Conservation (phyloP, 2,329 filamentous ascomycete genomes). For the Trichoderma hamatum region DNA sequence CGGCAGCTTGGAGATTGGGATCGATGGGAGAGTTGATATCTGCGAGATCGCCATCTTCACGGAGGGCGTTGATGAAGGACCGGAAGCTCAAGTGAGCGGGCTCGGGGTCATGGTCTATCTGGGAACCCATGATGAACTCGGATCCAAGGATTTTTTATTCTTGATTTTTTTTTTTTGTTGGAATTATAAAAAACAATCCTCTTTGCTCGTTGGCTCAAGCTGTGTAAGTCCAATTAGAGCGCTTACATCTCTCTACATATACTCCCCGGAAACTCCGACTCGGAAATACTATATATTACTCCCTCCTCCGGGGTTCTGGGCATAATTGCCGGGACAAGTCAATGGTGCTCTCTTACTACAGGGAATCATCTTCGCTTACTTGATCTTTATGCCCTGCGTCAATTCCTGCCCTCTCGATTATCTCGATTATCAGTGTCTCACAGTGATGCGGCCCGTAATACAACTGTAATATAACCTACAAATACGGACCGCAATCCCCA, state of each 20-base stretch:
- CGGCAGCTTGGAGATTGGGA: slow-evolving; percentile 50
- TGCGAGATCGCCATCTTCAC: slow-evolving; percentile 47
- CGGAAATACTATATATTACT: not conserved
- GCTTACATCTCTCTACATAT: not conserved
- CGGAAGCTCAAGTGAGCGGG: slow-evolving; percentile 46
- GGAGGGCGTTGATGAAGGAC: slow-evolving; percentile 48
- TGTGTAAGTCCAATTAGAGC: not conserved
- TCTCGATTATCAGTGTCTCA: not conserved
- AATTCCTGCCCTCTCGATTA: not conserved
- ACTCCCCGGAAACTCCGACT: not conserved
- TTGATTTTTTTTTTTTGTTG: too few species aligned
- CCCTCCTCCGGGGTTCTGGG: not conserved
- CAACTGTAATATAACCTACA: too few species aligned
- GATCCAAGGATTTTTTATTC: not conserved
- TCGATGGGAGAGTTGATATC: slow-evolving; percentile 50
- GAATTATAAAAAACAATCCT: not conserved
- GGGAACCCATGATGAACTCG: not conserved
- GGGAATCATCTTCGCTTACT: not conserved
- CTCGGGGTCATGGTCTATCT: not conserved
- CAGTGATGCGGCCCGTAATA: not conserved
- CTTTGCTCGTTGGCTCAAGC: not conserved
- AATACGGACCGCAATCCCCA: not conserved
- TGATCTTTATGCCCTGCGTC: not conserved
- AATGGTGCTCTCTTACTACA: not conserved
- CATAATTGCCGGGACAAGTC: not conserved